Conservation (phyloP, 2,329 filamentous ascomycete species). For the Penicillium vulpinum region DNA sequence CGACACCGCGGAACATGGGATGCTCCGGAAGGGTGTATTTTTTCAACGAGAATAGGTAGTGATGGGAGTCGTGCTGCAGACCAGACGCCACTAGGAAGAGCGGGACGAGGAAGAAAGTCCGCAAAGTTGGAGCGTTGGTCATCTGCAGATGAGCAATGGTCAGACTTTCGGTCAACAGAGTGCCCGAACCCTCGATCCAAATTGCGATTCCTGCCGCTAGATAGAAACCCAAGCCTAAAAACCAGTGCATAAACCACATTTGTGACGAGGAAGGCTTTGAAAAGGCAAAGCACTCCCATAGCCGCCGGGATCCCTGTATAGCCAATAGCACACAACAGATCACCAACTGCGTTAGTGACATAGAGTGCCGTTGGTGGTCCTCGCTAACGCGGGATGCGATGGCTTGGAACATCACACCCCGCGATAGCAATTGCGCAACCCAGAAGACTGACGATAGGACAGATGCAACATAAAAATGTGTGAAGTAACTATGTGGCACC, state of each 20-base stretch:
- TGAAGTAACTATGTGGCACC: conserved; percentile 87
- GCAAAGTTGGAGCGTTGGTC: conserved; percentile 47
- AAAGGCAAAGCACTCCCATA: conserved; percentile 72
- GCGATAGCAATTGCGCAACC: conserved; percentile 61
- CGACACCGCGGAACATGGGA: conserved; percentile 67
- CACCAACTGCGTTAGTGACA: conserved; percentile 62
- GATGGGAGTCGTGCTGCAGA: conserved; percentile 73
- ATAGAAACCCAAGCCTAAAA: conserved; percentile 78
- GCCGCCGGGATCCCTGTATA: conserved; percentile 70
- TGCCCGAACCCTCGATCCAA: conserved; percentile 77
- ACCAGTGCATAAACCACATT: conserved; percentile 87
- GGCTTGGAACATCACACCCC: conserved; percentile 55
- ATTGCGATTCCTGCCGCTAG: conserved; percentile 69
- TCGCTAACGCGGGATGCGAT: conserved; percentile 47
- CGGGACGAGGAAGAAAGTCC: conserved; percentile 57
- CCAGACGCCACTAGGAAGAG: conserved; percentile 69
- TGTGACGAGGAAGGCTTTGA: conserved; percentile 66
- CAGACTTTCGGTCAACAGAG: conserved; percentile 36
- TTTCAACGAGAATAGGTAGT: conserved; percentile 66
- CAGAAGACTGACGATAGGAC: conserved; percentile 71
- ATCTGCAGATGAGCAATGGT: conserved; percentile 39
- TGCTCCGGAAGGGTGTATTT: conserved; percentile 81
- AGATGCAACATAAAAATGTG: conserved; percentile 79
- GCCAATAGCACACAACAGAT: conserved; percentile 72
- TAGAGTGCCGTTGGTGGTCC: conserved; percentile 44